Base-by-base conservation (phyloP, 345 rosid genomes). In the Lumnitzera racemosa region DNA sequence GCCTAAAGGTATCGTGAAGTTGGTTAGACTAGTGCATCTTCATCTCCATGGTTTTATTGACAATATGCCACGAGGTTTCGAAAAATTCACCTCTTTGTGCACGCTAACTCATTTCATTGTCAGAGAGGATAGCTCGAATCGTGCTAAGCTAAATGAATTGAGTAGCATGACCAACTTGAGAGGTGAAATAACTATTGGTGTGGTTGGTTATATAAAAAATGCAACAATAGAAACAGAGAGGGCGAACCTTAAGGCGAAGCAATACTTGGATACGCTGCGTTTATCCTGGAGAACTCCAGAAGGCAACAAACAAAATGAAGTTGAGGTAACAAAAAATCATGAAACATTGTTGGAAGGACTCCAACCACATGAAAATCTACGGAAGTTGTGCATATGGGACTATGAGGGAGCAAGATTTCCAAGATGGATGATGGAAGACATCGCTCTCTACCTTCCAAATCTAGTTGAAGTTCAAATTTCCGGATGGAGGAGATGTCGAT, bases 381-480 rank as follows among this genome's bases (percentile, higher is more conserved):
- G 63, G 20, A 66, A 20, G 46, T 57, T 72, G 50, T 27, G 51
- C 11, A 56, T 72, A 13, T 49, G 12, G 14, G 66, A 49, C 29
- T 66, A 65, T 48, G 29, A 20, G 20, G 77, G 70, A 48, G 41
- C 16, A 5, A 15, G 20, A 2, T 63, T 66, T 64, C 77, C 70
- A 27, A 24, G 43, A 56, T 66, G 80, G 74, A 57, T 65, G 46
- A 49, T 16, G 17, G 36, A 36, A 29, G 43, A 36, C 43, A 36
- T 36, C 43, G 10, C 43, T 36, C 14, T 11, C 20, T 55, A 53
- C 49, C 57, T 72, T 36, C 56, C 65, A 12, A 69, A 59, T 53
- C 43, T 76, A 43, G 58, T 58, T 16, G 50, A 62, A 54, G 49
- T 63, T 5, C 49, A 20, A 7, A 31, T 59, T 62, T 16, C 58